Evolutionary conservation across 345 rosid genomes (phyloP), one percentile per base, ranked within the genome.

Genomic region (Anacardium occidentale): DNA sequence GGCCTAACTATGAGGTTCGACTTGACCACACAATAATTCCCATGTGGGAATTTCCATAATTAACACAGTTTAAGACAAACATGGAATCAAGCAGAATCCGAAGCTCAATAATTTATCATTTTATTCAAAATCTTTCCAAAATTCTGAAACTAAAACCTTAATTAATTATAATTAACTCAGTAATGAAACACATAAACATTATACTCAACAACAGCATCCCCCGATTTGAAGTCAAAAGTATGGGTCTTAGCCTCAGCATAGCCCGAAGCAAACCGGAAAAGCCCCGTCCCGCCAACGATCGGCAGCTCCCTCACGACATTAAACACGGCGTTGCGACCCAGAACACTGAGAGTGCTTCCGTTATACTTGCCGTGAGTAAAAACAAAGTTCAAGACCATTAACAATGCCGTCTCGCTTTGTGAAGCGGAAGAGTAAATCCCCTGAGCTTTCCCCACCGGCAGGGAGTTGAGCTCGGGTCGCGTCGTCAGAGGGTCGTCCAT

Each of bases 201-300:
- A 48, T 81, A 81, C 56, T 78, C 82, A 26, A 73, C 82, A 11
- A 56, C 40, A 6, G 85, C 75, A 51, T 71, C 73, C 24, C 77
- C 79, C 10, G 68, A 67, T 22, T 55, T 68, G 2, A 25, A 17
- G 42, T 81, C 80, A 51, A 68, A 22, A 0, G 42, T 14, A 37
- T 26, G 77, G 37, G 85, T 78, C 70, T 7, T 79, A 2, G 83
- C 80, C 55, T 63, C 32, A 7, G 74, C 83, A 54, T 79, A 77
- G 14, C 83, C 85, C 3, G 79, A 68, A 11, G 79, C 75, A 20
- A 79, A 77, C 44, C 77, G 76, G 79, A 82, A 82, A 60, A 69
- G 15, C 3, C 81, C 75, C n/a, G 73, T 79, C 6, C 81, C 85
- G 4, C 79, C 83, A 2, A 79, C 26, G 20, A 79, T 57, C 42